Base-by-base conservation (phyloP, 2,329 filamentous ascomycete genomes). In the Penicillium palitans region DNA sequence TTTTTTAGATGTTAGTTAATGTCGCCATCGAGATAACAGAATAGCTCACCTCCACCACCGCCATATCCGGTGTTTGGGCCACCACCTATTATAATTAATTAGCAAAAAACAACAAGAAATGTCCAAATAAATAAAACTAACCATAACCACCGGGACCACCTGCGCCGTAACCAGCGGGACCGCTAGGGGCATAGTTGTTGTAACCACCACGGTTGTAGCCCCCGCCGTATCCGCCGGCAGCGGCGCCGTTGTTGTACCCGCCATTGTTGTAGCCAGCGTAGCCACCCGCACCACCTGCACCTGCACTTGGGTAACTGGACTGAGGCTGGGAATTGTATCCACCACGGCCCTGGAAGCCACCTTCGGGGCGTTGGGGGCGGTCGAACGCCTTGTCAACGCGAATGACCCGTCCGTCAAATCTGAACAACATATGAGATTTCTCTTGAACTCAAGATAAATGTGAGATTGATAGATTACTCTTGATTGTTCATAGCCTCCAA, bases 351-450 rank as follows among this genome's bases (percentile, higher is more conserved):
- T 75, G 73, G 69, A 73, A 77, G 60, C 78, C 76, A 55, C 78
- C 76, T 53, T 84, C 81, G 52, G 81, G 81, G 53, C 86, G 84
- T 53, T 83, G 84, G 57, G 86, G 81, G 66, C 87, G 88, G 77
- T 97, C 93, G 58, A 91, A 93, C 61, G 93, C 95, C 78, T 93
- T 96, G 80, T 98, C 93, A 65, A 99, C 93, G 68, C 93, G 92
- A 75, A 99, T 97, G 65, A 86, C 87, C 69, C 93, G 91, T 65
- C 93, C 93, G 77, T 98, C 93, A 77, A 98, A 96, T 70, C 93
- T 96, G 66, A 52, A 55, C 55, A 19, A 53, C 54, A 49, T 37
- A 27, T 62, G 53, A 53, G 59, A 59, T 59, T 66, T 37, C 21
- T n/a, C 68, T 50, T 55, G 19, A 53, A 57, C 62, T 49, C 59